A percentile compares a stretch with the other conserved stretches of the same genome.
Evolutionary conservation across 2,329 filamentous ascomycete genomes (phyloP).

Genomic region (Ophiosphaerella narmari): DNA sequence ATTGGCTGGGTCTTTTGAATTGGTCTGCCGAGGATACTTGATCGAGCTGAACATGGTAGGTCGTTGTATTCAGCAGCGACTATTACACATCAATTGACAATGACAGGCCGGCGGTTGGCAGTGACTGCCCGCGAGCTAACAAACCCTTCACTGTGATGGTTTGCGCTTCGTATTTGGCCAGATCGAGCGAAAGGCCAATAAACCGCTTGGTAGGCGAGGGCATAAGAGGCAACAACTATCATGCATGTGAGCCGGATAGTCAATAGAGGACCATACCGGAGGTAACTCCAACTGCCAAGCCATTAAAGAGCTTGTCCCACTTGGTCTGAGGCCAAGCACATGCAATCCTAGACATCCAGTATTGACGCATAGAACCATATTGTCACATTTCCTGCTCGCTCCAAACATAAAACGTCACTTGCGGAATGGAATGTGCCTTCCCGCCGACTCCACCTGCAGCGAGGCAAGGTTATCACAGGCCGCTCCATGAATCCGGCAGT

Average conservation of each 20-base stretch:
- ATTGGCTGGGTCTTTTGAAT: conserved; percentile 14
- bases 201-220: not conserved
- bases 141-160: not conserved
- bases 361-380: too few relatives aligned
- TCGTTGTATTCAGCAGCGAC: not conserved
- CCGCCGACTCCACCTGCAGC: too few relatives aligned
- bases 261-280: not conserved
- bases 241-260: not conserved
- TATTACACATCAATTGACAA: not conserved
- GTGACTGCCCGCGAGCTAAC: not conserved
- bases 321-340: too few relatives aligned
- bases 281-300: not conserved
- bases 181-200: conserved; percentile 1
- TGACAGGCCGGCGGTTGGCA: not conserved
- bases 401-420: too few relatives aligned
- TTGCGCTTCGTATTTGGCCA: not conserved
- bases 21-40: not conserved
- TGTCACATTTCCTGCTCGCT: too few relatives aligned
- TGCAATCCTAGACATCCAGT: too few relatives aligned
- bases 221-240: not conserved
- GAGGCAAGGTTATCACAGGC: too few relatives aligned
- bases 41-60: not conserved
- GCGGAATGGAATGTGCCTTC: too few relatives aligned
- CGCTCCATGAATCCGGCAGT: too few relatives aligned
- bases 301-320: not conserved